phyloP scores from a whole-genome alignment of 2,329 filamentous ascomycete genomes.

The Aspergillus neotritici region DNA sequence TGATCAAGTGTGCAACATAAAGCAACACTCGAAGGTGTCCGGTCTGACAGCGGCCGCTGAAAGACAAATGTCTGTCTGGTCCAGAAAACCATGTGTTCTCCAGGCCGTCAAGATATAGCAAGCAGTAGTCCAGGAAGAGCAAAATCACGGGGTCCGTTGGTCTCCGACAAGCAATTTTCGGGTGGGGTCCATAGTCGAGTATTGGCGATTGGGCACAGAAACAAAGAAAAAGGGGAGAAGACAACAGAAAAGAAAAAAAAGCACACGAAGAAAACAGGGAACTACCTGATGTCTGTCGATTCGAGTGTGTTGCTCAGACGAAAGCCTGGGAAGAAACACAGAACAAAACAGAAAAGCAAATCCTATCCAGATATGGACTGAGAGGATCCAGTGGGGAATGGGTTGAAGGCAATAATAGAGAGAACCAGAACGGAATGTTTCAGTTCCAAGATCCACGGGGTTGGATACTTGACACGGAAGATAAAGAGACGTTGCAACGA shows the following conservation, averaged over 20 bases:
- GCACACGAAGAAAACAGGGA: slow-evolving; percentile 32
- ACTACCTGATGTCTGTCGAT: slow-evolving; percentile 39
- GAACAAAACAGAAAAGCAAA: slow-evolving; percentile 26
- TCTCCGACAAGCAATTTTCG: slow-evolving; percentile 5
- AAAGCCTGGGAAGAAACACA: slow-evolving; percentile 23
- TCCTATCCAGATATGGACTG: slow-evolving; percentile 29
- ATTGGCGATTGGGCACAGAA: slow-evolving; percentile 5
- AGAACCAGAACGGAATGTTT: slow-evolving; percentile 4
- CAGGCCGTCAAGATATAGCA: slow-evolving; percentile 18
- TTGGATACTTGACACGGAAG: slow-evolving; percentile 11
- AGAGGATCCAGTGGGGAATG: slow-evolving; percentile 22
- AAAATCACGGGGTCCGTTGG: slow-evolving; percentile 5
- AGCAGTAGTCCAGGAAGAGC: slow-evolving; percentile 9
- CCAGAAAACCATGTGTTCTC: slow-evolving; percentile 23
- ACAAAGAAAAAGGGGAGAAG: slow-evolving; percentile 11
- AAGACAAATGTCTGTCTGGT: slow-evolving; percentile 13
- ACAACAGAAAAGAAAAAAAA: slow-evolving; percentile 15
- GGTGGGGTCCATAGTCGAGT: slow-evolving; percentile 7
- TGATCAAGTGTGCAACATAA: slow-evolving; percentile 35
- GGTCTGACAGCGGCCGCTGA: slow-evolving; percentile 31
- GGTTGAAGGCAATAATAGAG: slow-evolving; percentile 20
- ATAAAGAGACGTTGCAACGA: slow-evolving; percentile 2
- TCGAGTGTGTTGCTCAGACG: slow-evolving; percentile 16
- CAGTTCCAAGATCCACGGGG: slow-evolving; percentile 16
- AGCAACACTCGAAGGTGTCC: slow-evolving; percentile 36